Percentiles rank a stretch among this genome's conserved stretches.
Conservation (phyloP, 148 eudicot species). For the Vaccinium macrocarpon region DNA sequence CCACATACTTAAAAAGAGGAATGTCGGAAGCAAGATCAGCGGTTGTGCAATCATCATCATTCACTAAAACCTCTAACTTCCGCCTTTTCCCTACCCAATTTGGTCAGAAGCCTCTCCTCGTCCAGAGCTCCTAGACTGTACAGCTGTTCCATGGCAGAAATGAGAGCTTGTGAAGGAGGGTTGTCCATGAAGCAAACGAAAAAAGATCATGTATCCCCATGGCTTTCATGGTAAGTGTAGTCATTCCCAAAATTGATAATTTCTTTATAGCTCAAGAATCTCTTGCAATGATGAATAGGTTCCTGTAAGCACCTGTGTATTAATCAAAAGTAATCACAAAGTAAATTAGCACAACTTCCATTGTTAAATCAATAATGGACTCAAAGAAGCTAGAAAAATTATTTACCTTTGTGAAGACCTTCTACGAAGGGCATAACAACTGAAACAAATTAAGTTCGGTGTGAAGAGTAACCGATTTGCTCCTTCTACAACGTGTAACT, state of each 20-base stretch:
- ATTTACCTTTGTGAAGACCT: constrained; percentile 36
- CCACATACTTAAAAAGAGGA: too few relatives aligned
- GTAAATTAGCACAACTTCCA: background rate
- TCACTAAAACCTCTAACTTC: too few relatives aligned
- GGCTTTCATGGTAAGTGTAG: constrained; percentile 79
- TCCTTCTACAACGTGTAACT: constrained; percentile 56
- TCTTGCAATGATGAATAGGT: background rate
- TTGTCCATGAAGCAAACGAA: constrained; percentile 95
- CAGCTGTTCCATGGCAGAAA: constrained; percentile 90
- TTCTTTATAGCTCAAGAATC: constrained; percentile 6
- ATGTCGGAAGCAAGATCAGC: too few relatives aligned
- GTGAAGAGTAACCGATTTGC: constrained; percentile 60
- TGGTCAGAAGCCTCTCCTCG: constrained; percentile 90
- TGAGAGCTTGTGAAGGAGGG: constrained; percentile 92
- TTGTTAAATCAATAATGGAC: background rate
- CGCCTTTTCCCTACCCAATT: constrained; percentile 80
- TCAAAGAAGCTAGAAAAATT: background rate
- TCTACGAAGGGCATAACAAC: constrained; percentile 63
- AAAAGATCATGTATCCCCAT: constrained; percentile 90
- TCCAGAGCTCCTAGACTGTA: constrained; percentile 91
- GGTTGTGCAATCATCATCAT: too few relatives aligned
- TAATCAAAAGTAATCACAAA: background rate
- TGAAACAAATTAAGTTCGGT: constrained; percentile 50
- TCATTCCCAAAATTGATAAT: constrained; percentile 39
- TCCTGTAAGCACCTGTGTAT: constrained; percentile 19